A percentile compares a stretch with the other conserved stretches of the same genome.
Conservation (phyloP, 2,329 filamentous ascomycete species). For the Gnomoniopsis sp. region DNA sequence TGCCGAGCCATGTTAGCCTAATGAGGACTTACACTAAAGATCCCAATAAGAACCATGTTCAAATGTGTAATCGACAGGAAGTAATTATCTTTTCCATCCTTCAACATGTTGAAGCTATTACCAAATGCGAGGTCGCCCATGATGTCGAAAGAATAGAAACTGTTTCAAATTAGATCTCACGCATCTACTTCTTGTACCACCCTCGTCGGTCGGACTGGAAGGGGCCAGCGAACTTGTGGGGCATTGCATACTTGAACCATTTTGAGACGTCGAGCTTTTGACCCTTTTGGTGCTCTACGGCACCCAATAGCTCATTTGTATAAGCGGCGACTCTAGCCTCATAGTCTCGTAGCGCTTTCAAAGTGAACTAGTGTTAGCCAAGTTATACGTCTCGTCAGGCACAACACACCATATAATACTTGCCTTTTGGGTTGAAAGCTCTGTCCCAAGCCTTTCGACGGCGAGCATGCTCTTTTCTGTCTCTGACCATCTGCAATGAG, state of each 20-base stretch:
- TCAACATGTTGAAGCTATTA: slow-evolving; percentile 32
- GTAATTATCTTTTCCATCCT: slow-evolving; percentile 24
- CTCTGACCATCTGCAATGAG: slow-evolving; percentile 29
- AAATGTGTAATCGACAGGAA: slow-evolving; percentile 25
- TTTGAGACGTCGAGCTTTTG: not conserved
- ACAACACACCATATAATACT: not conserved
- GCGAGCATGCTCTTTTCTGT: slow-evolving; percentile 27
- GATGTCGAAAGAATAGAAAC: slow-evolving; percentile 30
- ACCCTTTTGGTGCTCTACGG: not conserved
- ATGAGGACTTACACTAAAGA: slow-evolving; percentile 18
- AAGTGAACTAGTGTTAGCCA: not conserved
- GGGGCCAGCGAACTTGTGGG: not conserved
- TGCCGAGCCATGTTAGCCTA: not conserved
- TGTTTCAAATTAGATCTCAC: not conserved
- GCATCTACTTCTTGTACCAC: not conserved
- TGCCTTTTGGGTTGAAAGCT: slow-evolving; percentile 27
- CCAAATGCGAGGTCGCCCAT: slow-evolving; percentile 41
- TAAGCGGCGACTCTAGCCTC: not conserved
- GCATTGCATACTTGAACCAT: slow-evolving; percentile 6
- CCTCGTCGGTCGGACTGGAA: not conserved
- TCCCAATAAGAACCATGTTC: slow-evolving; percentile 22
- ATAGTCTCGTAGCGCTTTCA: slow-evolving; percentile 4
- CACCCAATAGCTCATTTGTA: slow-evolving; percentile 2
- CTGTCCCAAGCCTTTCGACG: slow-evolving; percentile 33
- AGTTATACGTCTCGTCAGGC: no score